Percentiles rank a stretch among this genome's conserved stretches.
phyloP scores from a whole-genome alignment of 257 asterid genomes.

The Rubia yunnanensis region DNA sequence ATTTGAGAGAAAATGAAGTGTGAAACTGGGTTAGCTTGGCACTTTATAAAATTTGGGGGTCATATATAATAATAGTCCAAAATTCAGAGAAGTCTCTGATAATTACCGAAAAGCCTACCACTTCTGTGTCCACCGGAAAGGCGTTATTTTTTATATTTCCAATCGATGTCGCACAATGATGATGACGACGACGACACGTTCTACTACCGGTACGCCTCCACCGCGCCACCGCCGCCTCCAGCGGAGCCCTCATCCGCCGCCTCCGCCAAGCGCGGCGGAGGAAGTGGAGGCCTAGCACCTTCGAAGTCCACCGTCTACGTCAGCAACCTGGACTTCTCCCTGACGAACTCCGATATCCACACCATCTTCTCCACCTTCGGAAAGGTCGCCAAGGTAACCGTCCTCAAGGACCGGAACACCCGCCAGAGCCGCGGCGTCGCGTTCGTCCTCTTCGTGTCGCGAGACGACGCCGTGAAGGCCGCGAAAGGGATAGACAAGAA shows the following conservation, averaged over 20 bases:
- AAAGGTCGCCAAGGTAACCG: slow-evolving; percentile 87
- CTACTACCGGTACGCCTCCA: slow-evolving; percentile 64
- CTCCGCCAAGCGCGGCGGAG: slow-evolving; percentile 37
- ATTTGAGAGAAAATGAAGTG: too few species aligned
- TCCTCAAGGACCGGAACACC: slow-evolving; percentile 72
- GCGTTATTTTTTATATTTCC: too few species aligned
- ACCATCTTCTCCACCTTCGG: slow-evolving; percentile 96
- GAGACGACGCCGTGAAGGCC: slow-evolving; percentile 75
- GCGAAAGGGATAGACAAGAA: slow-evolving; percentile 63
- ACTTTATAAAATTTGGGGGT: too few species aligned
- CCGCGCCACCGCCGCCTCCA: slow-evolving; percentile 31
- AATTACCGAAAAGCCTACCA: too few species aligned
- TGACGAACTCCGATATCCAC: slow-evolving; percentile 84
- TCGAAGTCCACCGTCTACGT: slow-evolving; percentile 91
- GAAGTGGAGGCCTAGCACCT: slow-evolving; percentile 83
- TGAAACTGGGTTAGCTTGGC: too few species aligned
- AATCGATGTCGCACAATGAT: slow-evolving; percentile 43
- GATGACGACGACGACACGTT: slow-evolving; percentile 67
- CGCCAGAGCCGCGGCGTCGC: slow-evolving; percentile 94
- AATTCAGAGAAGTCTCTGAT: too few species aligned
- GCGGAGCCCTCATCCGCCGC: slow-evolving; percentile 24
- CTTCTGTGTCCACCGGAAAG: too few species aligned
- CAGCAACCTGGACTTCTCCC: slow-evolving; percentile 76
- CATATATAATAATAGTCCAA: too few species aligned
- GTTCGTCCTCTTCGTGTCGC: slow-evolving; percentile 61